phyloP scores from a whole-genome alignment of 1,284 basidiomycete genomes.

The Pyrrhoderma lamaoense region DNA sequence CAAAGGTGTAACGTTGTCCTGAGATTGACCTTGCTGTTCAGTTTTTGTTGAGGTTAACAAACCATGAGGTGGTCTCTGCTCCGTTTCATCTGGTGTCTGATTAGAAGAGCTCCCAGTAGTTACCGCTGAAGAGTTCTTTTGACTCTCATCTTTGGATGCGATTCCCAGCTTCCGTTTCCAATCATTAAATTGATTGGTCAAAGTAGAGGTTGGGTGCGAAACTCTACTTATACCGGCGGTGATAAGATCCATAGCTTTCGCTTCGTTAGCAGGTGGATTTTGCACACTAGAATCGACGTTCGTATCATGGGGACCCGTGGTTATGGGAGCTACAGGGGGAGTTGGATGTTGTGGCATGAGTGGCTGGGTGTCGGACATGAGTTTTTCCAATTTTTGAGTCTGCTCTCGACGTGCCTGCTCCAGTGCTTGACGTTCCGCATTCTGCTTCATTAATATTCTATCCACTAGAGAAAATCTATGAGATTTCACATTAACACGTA shows the following conservation, averaged over 20 bases:
- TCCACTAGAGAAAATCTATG: conserved; percentile 51
- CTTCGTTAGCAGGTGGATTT: not conserved
- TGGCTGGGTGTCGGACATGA: conserved; percentile 15
- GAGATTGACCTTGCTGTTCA: conserved; percentile 1
- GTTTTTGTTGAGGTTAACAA: too few relatives aligned
- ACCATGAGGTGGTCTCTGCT: too few relatives aligned
- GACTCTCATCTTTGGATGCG: conserved; percentile 5
- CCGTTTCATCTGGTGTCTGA: too few relatives aligned
- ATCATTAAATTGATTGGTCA: conserved; percentile 24
- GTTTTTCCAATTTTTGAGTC: conserved; percentile 22
- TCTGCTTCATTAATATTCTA: conserved; percentile 82
- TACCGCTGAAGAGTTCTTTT: too few relatives aligned
- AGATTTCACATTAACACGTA: not conserved
- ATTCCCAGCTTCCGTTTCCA: conserved; percentile 25
- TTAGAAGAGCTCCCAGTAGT: too few relatives aligned
- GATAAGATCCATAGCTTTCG: not conserved
- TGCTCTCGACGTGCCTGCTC: conserved; percentile 37
- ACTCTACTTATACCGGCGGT: not conserved
- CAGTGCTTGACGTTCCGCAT: conserved; percentile 60
- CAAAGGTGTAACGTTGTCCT: conserved; percentile 44
- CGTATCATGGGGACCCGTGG: not conserved
- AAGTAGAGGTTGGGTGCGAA: conserved; percentile 12
- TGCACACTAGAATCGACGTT: not conserved
- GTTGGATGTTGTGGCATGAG: conserved; percentile 7
- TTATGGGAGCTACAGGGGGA: conserved; percentile 4